phyloP scores from a whole-genome alignment of 805 yeast genomes.

The Blastobotrys robertii region DNA sequence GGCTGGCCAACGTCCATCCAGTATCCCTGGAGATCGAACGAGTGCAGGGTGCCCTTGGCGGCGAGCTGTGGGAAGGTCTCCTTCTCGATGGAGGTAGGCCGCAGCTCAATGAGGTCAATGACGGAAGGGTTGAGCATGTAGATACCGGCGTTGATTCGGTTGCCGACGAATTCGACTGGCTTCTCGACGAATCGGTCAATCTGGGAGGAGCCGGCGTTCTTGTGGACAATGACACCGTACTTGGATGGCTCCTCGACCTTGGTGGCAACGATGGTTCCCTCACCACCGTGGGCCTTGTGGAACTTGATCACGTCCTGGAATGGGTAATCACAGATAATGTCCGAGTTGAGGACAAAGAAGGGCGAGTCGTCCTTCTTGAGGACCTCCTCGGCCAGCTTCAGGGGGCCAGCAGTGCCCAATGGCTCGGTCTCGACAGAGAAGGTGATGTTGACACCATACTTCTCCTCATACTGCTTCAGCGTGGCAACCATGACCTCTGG shows the following conservation, averaged over 20 bases:
- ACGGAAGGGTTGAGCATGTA: conserved; percentile 97
- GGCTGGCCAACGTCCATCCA: conserved; percentile 99
- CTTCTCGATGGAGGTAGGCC: conserved; percentile 98
- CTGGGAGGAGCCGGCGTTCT: conserved; percentile 76
- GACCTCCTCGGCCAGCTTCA: conserved; percentile 90
- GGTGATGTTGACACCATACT: conserved; percentile 89
- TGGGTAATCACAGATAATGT: conserved; percentile 98
- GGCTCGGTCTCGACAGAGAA: conserved; percentile 99
- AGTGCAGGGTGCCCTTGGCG: conserved; percentile 77
- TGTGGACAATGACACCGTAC: conserved; percentile 98
- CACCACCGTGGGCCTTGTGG: conserved; percentile 95
- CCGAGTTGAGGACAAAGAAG: conserved; percentile 95
- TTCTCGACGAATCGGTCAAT: conserved; percentile 98
- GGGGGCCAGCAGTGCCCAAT: conserved; percentile 98
- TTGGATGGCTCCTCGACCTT: conserved; percentile 99
- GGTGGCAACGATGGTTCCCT: conserved; percentile 97
- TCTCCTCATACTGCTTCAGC: conserved; percentile 85
- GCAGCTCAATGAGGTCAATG: conserved; percentile 90
- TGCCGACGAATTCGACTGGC: conserved; percentile 99
- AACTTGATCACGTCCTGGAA: conserved; percentile 82
- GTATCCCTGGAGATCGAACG: conserved; percentile 97
- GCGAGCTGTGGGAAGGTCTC: conserved; percentile 98
- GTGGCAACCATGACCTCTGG: conserved; percentile 99
- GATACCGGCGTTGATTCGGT: conserved; percentile 99
- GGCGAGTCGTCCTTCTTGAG: conserved; percentile 93